Evolutionary conservation across 805 yeast genomes (phyloP), one percentile per base, ranked within the genome.

Genomic region (Cyberlindnera maclurae): DNA sequence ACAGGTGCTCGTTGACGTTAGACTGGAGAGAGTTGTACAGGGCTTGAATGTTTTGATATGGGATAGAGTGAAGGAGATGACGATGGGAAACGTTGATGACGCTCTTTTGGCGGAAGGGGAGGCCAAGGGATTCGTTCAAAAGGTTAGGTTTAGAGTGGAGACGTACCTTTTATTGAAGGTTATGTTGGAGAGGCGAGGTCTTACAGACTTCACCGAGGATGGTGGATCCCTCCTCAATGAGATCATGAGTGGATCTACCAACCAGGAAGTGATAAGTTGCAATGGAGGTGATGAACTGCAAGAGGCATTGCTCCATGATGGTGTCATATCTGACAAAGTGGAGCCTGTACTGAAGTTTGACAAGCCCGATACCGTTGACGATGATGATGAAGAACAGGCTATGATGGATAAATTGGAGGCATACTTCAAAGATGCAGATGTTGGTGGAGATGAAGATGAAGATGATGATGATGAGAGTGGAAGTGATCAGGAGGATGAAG

Each of bases 211-310:
- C 4, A 2, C 12, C 2, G 13, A 26, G 3, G 38, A 32, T 11
- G 40, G 37, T 9, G 53, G 52, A 1, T n/a, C 8, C 3, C 12
- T 41, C 15, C 6, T 36, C 24, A 31, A 30, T 15, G 16, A 9
- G 6, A 40, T 39, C 12, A 33, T 40, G 8, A 31, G n/a, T n/a
- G 31, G 30, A 7, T 49, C 50, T 13, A 26, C 41, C 6, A 51
- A 51, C 31, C 40, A 36, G 4, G 51, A 50, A 16, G 33, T 53
- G 3, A 17, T 20, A 1, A 26, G 30, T 16, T 51, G 39, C 33
- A 50, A 51, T 17, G 15, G n/a, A 1, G 54, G 49, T 7, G 55
- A 54, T 40, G 17, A 33, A 1, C 37, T 64, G 26, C 68, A 64
- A 39, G 40, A 29, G 4, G 62, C 59, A 31, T 44, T 64, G 22